These are phyloP conservation scores for Sextonia rubra DNA, from an alignment of 164 flowering plant genomes.

Conservation along the genomic window DNA sequence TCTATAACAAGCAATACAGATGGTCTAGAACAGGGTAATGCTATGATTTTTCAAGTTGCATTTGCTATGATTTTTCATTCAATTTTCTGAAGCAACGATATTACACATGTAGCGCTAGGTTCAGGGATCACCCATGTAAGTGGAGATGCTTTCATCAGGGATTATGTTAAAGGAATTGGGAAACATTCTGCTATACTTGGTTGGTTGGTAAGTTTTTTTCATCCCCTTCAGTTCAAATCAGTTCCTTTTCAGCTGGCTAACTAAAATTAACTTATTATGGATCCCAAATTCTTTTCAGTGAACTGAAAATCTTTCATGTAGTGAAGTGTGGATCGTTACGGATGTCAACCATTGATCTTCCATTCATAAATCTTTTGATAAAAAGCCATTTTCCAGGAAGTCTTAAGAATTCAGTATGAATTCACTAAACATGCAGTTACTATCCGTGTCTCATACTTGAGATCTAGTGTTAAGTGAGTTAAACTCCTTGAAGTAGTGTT, in stretches of 20 bases:
- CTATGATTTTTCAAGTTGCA: not conserved
- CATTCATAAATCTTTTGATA: too few species aligned
- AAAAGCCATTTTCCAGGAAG: too few species aligned
- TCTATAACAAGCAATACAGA: constrained; percentile 44
- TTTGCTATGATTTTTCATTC: not conserved
- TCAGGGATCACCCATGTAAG: constrained; percentile 68
- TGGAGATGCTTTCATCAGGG: constrained; percentile 74
- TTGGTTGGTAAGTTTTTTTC: constrained; percentile 62
- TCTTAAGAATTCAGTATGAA: too few species aligned
- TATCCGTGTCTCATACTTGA: constrained; percentile 1
- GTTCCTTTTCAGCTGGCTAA: too few species aligned
- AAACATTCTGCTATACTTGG: constrained; percentile 35
- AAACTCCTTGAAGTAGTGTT: not conserved
- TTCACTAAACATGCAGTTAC: too few species aligned
- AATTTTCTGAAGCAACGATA: not conserved
- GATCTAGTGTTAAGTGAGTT: not conserved
- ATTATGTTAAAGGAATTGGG: constrained; percentile 59
- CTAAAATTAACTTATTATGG: too few species aligned
- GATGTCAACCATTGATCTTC: too few species aligned
- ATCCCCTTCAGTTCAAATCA: not conserved
- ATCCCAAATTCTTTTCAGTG: too few species aligned
- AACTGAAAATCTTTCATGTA: too few species aligned
- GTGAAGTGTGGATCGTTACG: too few species aligned
- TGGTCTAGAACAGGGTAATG: constrained; percentile 39
- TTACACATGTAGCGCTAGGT: constrained; percentile 42